Conservation (phyloP, 192 early-diverging fungal species). For the Gamsiella multidivaricata region DNA sequence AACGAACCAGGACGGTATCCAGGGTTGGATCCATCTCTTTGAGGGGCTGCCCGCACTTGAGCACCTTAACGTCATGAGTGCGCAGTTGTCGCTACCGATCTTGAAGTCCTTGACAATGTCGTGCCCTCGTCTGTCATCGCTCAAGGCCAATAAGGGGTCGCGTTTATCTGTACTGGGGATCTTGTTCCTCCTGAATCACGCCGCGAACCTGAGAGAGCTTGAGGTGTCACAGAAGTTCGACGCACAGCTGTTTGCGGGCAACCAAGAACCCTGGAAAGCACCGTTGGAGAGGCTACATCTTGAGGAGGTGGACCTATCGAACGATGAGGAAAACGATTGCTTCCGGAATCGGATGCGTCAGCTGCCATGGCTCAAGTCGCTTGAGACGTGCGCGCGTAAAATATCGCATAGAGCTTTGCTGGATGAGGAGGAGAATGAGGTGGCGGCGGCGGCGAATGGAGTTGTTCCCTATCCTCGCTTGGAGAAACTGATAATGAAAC, state of each 20-base stretch:
- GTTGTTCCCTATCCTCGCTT: neutral
- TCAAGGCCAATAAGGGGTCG: neutral
- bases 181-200: neutral
- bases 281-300: constrained; percentile 1
- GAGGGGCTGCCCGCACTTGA: constrained; percentile 1
- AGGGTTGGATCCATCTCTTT: constrained; percentile 5
- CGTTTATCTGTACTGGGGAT: neutral
- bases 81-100: neutral
- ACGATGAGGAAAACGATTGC: neutral
- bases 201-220: neutral
- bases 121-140: neutral
- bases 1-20: too few relatives aligned
- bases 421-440: neutral
- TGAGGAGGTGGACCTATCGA: neutral
- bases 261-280: constrained; percentile 1
- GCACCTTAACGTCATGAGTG: neutral
- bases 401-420: neutral
- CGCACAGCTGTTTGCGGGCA: neutral
- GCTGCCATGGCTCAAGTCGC: neutral
- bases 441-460: too few relatives aligned
- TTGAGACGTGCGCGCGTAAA: neutral
- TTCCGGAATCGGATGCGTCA: constrained; percentile 13
- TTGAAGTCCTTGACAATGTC: neutral
- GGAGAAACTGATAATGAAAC: neutral
- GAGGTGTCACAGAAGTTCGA: neutral